These are phyloP conservation scores for Chloranthus sessilifolius DNA, from an alignment of 164 flowering plant species.

Conservation along the genomic window DNA sequence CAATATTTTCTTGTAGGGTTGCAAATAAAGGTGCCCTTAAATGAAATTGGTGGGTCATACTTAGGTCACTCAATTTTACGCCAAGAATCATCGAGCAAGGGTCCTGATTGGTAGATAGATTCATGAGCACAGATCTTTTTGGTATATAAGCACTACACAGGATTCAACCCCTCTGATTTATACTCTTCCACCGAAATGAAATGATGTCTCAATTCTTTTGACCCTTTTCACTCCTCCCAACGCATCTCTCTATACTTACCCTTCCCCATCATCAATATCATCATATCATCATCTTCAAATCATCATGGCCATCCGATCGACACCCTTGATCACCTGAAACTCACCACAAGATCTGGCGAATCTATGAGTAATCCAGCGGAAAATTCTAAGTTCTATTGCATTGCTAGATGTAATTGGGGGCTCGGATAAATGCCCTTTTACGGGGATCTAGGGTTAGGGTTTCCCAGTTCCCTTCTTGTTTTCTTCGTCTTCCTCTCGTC, in stretches of 20 bases:
- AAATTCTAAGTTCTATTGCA: neutral
- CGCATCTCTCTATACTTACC: neutral
- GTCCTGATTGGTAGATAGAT: too few species aligned
- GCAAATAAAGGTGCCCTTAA: too few species aligned
- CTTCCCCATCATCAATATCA: neutral
- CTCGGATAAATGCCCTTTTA: conserved; percentile 51
- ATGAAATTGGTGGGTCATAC: too few species aligned
- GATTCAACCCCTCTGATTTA: neutral
- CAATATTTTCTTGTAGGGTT: too few species aligned
- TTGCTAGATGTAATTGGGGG: neutral
- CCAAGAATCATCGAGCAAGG: too few species aligned
- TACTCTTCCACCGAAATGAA: neutral
- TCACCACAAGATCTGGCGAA: neutral
- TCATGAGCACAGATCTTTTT: too few species aligned
- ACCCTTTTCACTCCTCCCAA: neutral
- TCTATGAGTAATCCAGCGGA: conserved; percentile 1
- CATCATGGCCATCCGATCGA: neutral
- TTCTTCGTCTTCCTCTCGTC: conserved; percentile 16
- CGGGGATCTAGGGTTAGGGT: conserved; percentile 75
- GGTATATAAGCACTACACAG: too few species aligned
- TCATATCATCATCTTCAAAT: neutral
- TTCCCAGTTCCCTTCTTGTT: conserved; percentile 30
- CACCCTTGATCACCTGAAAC: too few species aligned
- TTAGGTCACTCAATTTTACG: too few species aligned
- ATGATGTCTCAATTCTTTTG: neutral